These are phyloP conservation scores for Coffea canephora DNA, from an alignment of 257 asterid species.

Conservation along the genomic window DNA sequence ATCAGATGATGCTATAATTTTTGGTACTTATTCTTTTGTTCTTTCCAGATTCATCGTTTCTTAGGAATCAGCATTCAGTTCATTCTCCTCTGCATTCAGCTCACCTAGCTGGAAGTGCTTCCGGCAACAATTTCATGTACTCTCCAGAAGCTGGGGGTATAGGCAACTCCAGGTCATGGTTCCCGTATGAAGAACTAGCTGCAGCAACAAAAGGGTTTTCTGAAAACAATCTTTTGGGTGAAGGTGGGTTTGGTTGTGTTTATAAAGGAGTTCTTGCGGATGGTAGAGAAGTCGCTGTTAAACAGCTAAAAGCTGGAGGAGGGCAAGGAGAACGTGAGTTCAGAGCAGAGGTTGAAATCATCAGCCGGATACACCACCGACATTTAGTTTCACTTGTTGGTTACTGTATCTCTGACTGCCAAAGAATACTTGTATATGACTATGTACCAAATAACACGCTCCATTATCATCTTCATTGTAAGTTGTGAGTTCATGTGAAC, in stretches of 20 bases:
- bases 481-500: conserved; percentile 13
- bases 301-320: conserved; percentile 72
- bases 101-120: conserved; percentile 47
- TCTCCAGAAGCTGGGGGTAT: conserved; percentile 65
- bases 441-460: conserved; percentile 81
- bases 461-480: conserved; percentile 98
- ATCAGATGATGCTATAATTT: neutral
- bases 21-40: conserved; percentile 8
- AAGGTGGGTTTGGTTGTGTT: conserved; percentile 93
- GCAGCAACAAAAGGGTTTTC: conserved; percentile 78
- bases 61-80: conserved; percentile 40
- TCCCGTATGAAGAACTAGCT: conserved; percentile 66
- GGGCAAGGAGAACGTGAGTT: conserved; percentile 95
- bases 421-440: conserved; percentile 86
- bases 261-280: conserved; percentile 74
- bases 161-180: conserved; percentile 69
- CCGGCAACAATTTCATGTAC: conserved; percentile 31
- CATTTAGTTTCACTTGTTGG: conserved; percentile 97
- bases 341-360: conserved; percentile 92
- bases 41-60: conserved; percentile 63
- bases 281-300: conserved; percentile 88
- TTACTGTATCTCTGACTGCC: conserved; percentile 76
- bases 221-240: conserved; percentile 67
- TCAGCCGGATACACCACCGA: conserved; percentile 91
- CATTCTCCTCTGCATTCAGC: conserved; percentile 37